These are phyloP conservation scores for Osmanthus fragrans DNA, from an alignment of 257 asterid species.

Conservation along the genomic window DNA sequence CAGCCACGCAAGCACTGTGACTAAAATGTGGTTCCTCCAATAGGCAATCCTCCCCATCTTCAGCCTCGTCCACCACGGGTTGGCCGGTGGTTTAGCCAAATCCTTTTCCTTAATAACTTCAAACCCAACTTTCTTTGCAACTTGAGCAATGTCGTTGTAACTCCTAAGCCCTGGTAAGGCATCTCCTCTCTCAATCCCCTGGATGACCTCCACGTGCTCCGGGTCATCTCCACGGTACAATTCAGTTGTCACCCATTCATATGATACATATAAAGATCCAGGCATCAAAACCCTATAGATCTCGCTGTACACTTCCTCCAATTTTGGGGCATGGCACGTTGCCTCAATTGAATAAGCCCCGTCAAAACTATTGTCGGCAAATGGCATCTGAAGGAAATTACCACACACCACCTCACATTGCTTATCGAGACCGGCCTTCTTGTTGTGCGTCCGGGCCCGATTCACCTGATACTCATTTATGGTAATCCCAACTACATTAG, in stretches of 20 bases:
- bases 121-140: conserved; percentile 62
- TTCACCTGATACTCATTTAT: conserved; percentile 81
- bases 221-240: conserved; percentile 47
- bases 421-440: conserved; percentile 61
- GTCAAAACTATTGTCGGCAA: conserved; percentile 55
- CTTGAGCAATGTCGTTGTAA: conserved; percentile 54
- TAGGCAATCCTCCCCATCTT: conserved; percentile 80
- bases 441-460: conserved; percentile 63
- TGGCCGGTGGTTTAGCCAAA: conserved; percentile 64
- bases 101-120: conserved; percentile 66
- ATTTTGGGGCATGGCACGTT: conserved; percentile 74
- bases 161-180: conserved; percentile 73
- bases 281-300: conserved; percentile 74
- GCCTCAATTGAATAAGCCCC: conserved; percentile 86
- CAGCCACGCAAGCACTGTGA: conserved; percentile 56
- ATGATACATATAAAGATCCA: conserved; percentile 60
- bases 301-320: conserved; percentile 70
- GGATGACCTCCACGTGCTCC: conserved; percentile 75
- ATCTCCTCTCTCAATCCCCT: conserved; percentile 79
- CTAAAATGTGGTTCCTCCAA: conserved; percentile 78
- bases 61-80: conserved; percentile 82
- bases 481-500: conserved; percentile 75
- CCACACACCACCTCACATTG: conserved; percentile 78
- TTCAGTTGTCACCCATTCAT: conserved; percentile 87
- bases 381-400: conserved; percentile 77